Conservation (phyloP, 2,329 filamentous ascomycete species). For the Bipolaris sorokiniana region DNA sequence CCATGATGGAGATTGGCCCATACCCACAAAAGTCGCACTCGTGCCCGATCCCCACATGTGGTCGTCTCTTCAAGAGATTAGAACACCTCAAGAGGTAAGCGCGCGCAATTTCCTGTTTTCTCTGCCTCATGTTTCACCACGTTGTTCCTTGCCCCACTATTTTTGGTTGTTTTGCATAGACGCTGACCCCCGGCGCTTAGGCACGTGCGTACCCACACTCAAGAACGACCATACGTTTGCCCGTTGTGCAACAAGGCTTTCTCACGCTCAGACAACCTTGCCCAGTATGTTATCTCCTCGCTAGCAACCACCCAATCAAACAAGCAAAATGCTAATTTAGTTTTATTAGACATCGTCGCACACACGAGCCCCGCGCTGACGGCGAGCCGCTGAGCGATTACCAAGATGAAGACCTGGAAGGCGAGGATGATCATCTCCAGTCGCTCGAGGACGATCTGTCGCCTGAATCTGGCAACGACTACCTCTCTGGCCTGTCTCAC, state of each 20-base stretch:
- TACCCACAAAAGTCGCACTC: slow-evolving; percentile 98
- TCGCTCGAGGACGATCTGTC: slow-evolving; percentile 82
- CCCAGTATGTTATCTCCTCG: slow-evolving; percentile 70
- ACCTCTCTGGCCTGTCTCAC: slow-evolving; percentile 48
- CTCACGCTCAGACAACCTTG: slow-evolving; percentile 97
- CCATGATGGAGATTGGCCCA: slow-evolving; percentile 93
- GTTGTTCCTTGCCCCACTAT: slow-evolving; percentile 16
- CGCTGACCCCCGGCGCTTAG: slow-evolving; percentile 64
- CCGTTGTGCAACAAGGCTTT: slow-evolving; percentile 98
- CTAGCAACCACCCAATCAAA: slow-evolving; percentile 13
- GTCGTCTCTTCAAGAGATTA: slow-evolving; percentile 96
- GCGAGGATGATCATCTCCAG: slow-evolving; percentile 84
- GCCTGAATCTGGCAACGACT: slow-evolving; percentile 72
- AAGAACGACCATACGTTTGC: slow-evolving; percentile 98
- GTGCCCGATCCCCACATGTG: slow-evolving; percentile 98
- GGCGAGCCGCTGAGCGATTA: slow-evolving; percentile 66
- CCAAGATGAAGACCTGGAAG: slow-evolving; percentile 85
- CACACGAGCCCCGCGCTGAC: slow-evolving; percentile 77
- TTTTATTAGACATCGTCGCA: slow-evolving; percentile 67
- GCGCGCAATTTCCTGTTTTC: slow-evolving; percentile 44
- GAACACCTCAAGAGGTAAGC: slow-evolving; percentile 98
- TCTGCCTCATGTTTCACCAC: slow-evolving; percentile 16
- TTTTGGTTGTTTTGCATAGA: slow-evolving; percentile 51
- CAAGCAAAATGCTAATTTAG: slow-evolving; percentile 48
- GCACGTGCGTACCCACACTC: slow-evolving; percentile 98